Conservation (phyloP, 2,329 filamentous ascomycete genomes). For the Trichoderma koningiopsis region DNA sequence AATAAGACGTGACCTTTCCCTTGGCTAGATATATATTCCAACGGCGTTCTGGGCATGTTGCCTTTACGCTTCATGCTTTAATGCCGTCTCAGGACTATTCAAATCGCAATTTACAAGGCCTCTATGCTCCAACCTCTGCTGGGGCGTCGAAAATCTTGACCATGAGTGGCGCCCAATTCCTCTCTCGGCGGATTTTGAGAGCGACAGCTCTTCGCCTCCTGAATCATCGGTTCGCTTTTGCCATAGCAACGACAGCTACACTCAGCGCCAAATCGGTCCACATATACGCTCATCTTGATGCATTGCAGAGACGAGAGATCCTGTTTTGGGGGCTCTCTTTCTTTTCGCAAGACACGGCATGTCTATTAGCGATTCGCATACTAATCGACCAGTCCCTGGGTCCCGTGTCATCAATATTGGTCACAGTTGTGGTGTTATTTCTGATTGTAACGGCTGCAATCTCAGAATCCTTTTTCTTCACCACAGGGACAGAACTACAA, state of each 20-base stretch:
- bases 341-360: constrained; percentile 37
- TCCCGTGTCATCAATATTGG: constrained; percentile 21
- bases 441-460: constrained; percentile 32
- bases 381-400: constrained; percentile 34
- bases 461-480: constrained; percentile 34
- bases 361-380: constrained; percentile 36
- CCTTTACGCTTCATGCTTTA: not conserved
- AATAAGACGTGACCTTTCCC: not conserved
- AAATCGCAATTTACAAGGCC: not conserved
- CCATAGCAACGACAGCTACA: constrained; percentile 34
- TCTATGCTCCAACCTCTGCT: not conserved
- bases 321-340: constrained; percentile 39
- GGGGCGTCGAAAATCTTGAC: not conserved
- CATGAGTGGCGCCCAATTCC: not conserved
- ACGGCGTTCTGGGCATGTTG: not conserved
- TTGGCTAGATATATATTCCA: not conserved
- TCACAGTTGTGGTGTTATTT: constrained; percentile 26
- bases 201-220: constrained; percentile 28
- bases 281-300: constrained; percentile 35
- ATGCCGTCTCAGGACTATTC: not conserved
- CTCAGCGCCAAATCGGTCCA: constrained; percentile 37
- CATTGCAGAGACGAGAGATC: constrained; percentile 34
- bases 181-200: not conserved
- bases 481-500: constrained; percentile 40
- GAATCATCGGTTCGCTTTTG: constrained; percentile 37